A percentile compares a stretch with the other conserved stretches of the same genome.
These are phyloP conservation scores for Leishmania tarentolae DNA, from an alignment of 208 protist genomes.

Conservation along the genomic window DNA sequence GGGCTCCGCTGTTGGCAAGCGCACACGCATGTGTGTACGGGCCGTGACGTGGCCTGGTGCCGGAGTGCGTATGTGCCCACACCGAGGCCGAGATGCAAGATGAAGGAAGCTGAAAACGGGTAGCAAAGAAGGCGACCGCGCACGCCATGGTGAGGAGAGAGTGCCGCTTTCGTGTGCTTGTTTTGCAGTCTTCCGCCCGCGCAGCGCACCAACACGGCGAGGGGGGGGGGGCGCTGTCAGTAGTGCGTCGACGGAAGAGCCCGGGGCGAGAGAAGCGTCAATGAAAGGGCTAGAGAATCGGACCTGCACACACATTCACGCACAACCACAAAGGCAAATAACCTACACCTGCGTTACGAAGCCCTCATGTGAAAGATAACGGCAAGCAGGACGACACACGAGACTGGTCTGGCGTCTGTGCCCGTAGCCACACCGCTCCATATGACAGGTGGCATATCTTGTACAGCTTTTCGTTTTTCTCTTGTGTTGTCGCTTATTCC, in stretches of 20 bases:
- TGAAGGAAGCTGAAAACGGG: background rate
- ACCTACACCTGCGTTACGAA: background rate
- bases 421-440: too few relatives aligned
- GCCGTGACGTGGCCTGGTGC: background rate
- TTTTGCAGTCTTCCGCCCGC: background rate
- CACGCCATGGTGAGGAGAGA: background rate
- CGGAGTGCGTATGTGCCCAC: background rate
- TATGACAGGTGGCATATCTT: background rate
- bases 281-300: background rate
- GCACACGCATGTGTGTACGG: background rate
- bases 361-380: background rate
- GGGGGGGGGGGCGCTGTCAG: background rate
- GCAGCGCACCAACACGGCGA: background rate
- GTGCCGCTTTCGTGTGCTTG: background rate
- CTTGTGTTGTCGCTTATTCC: background rate
- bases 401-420: background rate
- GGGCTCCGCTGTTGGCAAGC: conserved; percentile 1
- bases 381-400: background rate
- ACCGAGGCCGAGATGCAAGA: background rate
- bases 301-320: too few relatives aligned
- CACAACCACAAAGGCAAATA: background rate
- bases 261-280: background rate
- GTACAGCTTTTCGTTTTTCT: too few relatives aligned
- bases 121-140: background rate
- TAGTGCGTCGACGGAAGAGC: background rate